phyloP scores from a whole-genome alignment of 306 rosid species.

The Cyclanthera cordifolia region DNA sequence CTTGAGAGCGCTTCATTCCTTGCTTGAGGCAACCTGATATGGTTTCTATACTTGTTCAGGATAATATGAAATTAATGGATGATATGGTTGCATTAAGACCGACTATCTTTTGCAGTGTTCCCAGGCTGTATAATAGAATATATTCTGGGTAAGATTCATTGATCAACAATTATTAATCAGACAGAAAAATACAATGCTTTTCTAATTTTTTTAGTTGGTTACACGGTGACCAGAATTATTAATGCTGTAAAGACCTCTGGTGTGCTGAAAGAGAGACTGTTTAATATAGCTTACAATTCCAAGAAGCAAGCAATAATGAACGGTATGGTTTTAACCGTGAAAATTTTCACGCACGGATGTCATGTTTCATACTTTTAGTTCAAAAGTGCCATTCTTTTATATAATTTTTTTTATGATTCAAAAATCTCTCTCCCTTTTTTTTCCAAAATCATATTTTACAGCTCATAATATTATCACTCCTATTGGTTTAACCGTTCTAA shows the following conservation, averaged over 20 bases:
- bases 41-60: slow-evolving; percentile 46
- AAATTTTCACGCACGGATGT: background rate
- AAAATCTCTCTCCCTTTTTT: background rate
- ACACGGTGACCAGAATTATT: slow-evolving; percentile 39
- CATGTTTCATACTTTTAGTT: background rate
- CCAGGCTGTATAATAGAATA: slow-evolving; percentile 91
- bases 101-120: slow-evolving; percentile 89
- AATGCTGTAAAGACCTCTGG: slow-evolving; percentile 92
- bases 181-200: too few species aligned
- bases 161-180: background rate
- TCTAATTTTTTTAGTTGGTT: background rate
- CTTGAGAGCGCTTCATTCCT: background rate
- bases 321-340: slow-evolving; percentile 32
- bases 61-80: slow-evolving; percentile 84
- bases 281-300: slow-evolving; percentile 88
- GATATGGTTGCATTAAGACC: slow-evolving; percentile 81
- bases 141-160: slow-evolving; percentile 57
- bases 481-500: background rate
- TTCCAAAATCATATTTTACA: background rate
- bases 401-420: background rate
- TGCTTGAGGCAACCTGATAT: slow-evolving; percentile 17
- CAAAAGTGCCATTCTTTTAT: too few species aligned
- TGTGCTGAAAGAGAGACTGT: slow-evolving; percentile 66
- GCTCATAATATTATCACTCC: background rate
- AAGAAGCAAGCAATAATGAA: slow-evolving; percentile 75